phyloP scores from a whole-genome alignment of 2,329 filamentous ascomycete genomes.

The Esteya vermicola region DNA sequence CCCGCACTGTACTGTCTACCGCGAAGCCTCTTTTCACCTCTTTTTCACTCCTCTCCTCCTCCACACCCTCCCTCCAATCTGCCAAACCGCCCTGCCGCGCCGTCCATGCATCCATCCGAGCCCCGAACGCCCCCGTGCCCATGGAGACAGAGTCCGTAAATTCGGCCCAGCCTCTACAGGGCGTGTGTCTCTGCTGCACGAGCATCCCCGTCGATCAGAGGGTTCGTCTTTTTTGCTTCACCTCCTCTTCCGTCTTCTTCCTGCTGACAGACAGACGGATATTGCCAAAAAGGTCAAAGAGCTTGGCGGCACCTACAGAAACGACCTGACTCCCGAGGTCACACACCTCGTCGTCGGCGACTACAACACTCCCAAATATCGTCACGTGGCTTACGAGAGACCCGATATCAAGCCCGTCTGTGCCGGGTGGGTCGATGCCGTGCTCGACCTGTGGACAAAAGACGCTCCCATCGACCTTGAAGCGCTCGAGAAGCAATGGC shows the following conservation, averaged over 20 bases:
- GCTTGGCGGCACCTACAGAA: constrained; percentile 77
- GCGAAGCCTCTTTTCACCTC: no score
- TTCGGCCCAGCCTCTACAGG: constrained; percentile 49
- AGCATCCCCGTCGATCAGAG: constrained; percentile 56
- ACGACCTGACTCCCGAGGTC: constrained; percentile 88
- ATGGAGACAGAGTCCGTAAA: constrained; percentile 19
- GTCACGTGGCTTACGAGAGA: constrained; percentile 81
- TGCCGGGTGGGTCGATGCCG: constrained; percentile 70
- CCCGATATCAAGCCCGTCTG: constrained; percentile 74
- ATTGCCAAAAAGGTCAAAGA: constrained; percentile 53
- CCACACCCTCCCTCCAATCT: background rate
- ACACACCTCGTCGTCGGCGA: constrained; percentile 89
- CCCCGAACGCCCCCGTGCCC: constrained; percentile 1
- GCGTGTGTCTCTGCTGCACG: constrained; percentile 75
- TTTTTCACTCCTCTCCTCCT: no score
- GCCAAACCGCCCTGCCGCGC: no score
- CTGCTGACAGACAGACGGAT: constrained; percentile 13
- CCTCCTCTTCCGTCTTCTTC: background rate
- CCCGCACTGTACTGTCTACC: no score
- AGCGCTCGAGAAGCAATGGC: constrained; percentile 52
- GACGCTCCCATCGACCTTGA: constrained; percentile 62
- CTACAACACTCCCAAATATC: constrained; percentile 84
- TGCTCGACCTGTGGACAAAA: constrained; percentile 66
- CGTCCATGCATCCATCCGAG: constrained; percentile 7
- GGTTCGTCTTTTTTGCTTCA: constrained; percentile 6